Evolutionary conservation across 225 moss, liverwort and hornwort species (phyloP).

Genomic region (Neckera pumila): DNA sequence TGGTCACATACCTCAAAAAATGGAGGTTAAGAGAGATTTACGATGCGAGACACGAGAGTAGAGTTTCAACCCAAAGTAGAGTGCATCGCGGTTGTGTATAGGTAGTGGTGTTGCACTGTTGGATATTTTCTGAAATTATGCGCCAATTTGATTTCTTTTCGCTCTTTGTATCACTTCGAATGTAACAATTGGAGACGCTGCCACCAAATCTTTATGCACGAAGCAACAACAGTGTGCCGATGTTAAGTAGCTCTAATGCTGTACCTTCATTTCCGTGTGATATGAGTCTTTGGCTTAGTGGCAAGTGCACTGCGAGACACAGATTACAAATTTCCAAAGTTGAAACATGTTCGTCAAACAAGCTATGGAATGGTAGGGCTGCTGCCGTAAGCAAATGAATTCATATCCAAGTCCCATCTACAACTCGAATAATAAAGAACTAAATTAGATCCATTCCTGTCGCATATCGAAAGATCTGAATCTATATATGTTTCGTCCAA

Average conservation of each 20-base stretch:
- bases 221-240: neutral
- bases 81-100: neutral
- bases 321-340: neutral
- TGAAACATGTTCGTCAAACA: neutral
- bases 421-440: no score
- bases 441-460: neutral
- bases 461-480: neutral
- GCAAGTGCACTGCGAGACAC: neutral
- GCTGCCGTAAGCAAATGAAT: neutral
- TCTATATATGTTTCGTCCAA: neutral
- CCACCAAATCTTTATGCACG: neutral
- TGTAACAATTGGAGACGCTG: neutral
- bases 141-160: neutral
- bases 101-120: neutral
- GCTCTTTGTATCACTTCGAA: neutral
- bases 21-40: neutral
- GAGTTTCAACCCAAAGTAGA: neutral
- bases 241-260: neutral
- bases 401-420: neutral
- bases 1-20: neutral
- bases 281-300: neutral
- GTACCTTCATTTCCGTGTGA: neutral
- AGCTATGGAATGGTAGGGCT: neutral
- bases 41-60: neutral
- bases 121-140: neutral